A percentile compares a stretch with the other conserved stretches of the same genome.
phyloP scores from a whole-genome alignment of 139 green algal species.

The Yamagishiella unicocca region DNA sequence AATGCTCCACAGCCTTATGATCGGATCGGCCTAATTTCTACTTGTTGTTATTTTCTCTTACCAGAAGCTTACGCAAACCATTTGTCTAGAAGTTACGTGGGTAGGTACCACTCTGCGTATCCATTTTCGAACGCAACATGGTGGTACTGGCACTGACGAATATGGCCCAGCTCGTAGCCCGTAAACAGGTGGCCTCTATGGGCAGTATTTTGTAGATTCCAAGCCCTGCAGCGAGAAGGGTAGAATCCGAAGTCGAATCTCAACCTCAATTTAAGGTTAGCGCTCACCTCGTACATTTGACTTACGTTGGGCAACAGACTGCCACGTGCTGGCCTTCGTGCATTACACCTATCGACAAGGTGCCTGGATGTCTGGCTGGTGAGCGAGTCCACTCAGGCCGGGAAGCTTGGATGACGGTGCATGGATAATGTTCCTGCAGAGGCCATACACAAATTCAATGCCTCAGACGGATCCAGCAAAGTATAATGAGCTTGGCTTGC shows the following conservation, averaged over 20 bases:
- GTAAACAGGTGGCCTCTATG: neutral
- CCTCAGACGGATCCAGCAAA: neutral
- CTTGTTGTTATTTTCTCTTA: too few relatives aligned
- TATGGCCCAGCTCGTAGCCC: conserved; percentile 26
- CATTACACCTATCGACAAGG: neutral
- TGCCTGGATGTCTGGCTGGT: neutral
- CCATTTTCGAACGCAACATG: neutral
- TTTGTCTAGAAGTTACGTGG: too few relatives aligned
- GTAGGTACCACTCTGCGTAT: conserved; percentile 13
- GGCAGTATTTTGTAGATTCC: neutral
- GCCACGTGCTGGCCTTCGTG: neutral
- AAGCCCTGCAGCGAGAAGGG: neutral
- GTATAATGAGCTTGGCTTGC: neutral
- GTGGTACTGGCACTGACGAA: conserved; percentile 7
- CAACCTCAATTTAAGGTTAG: neutral
- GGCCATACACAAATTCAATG: too few relatives aligned
- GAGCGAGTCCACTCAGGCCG: neutral
- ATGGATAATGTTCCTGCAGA: neutral
- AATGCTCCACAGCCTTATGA: too few relatives aligned
- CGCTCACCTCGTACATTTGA: neutral
- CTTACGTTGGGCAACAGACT: conserved; percentile 25
- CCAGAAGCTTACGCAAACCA: too few relatives aligned
- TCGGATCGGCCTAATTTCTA: too few relatives aligned
- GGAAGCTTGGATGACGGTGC: neutral
- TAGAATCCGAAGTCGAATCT: neutral